phyloP scores from a whole-genome alignment of 2,329 filamentous ascomycete genomes.

The Leptographium galeiforme region DNA sequence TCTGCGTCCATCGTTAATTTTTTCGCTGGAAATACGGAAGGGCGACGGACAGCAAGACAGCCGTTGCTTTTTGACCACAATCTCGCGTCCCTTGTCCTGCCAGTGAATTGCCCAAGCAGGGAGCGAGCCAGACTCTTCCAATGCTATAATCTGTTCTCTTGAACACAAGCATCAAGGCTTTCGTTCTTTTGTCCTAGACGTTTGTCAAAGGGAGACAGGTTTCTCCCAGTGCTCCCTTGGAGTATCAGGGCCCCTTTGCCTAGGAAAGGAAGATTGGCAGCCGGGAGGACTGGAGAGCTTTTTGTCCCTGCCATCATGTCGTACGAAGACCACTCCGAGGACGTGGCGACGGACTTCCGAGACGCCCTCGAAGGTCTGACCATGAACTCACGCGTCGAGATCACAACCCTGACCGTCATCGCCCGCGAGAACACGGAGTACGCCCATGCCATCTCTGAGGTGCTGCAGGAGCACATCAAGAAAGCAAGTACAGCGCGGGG shows the following conservation, averaged over 20 bases:
- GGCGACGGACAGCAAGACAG: background rate
- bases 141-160: background rate
- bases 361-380: slow-evolving; percentile 85
- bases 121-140: background rate
- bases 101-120: background rate
- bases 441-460: slow-evolving; percentile 82
- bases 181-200: too few relatives aligned
- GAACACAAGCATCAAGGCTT: background rate
- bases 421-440: slow-evolving; percentile 95
- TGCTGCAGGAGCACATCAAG: slow-evolving; percentile 84
- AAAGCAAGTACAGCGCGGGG: slow-evolving; percentile 51
- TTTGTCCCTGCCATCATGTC: slow-evolving; percentile 24
- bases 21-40: background rate
- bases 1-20: background rate
- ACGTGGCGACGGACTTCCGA: slow-evolving; percentile 90
- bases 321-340: slow-evolving; percentile 48
- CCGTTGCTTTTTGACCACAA: background rate
- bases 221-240: too few relatives aligned
- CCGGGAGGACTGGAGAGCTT: too few relatives aligned
- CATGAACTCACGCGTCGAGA: slow-evolving; percentile 84
- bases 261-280: too few relatives aligned
- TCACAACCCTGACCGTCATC: slow-evolving; percentile 93
- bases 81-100: background rate
- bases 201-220: too few relatives aligned
- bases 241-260: too few relatives aligned